These are phyloP conservation scores for Lactarius deliciosus DNA, from an alignment of 768 basidiomycete genomes.

Conservation along the genomic window DNA sequence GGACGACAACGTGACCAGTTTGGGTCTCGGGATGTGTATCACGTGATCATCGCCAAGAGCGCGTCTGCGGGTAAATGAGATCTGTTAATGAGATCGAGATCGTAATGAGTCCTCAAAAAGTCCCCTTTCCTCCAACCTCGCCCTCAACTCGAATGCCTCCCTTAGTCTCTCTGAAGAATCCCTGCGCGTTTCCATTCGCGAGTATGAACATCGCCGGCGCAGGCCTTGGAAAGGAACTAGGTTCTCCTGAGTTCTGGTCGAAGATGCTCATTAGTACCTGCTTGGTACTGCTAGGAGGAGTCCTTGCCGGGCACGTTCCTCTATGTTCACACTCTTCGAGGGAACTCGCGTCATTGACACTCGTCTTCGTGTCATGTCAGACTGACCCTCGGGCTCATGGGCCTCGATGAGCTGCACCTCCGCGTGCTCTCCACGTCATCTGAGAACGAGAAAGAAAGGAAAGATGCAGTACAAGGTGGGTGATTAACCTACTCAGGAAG, in stretches of 20 bases:
- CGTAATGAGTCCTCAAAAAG: not conserved
- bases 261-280: conserved; percentile 64
- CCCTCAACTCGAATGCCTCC: conserved; percentile 1
- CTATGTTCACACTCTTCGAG: too few relatives aligned
- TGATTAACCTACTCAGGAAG: not conserved
- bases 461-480: conserved; percentile 69
- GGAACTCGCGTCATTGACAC: not conserved
- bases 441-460: conserved; percentile 63
- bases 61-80: not conserved
- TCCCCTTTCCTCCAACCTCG: not conserved
- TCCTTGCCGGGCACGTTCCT: conserved; percentile 80
- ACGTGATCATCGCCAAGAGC: not conserved
- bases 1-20: not conserved
- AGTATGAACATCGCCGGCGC: not conserved
- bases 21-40: not conserved
- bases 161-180: conserved; percentile 13
- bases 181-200: not conserved
- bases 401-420: conserved; percentile 87
- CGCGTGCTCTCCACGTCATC: conserved; percentile 83
- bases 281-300: conserved; percentile 83
- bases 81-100: not conserved
- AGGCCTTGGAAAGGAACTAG: conserved; percentile 35
- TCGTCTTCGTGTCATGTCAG: conserved; percentile 41
- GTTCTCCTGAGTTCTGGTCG: conserved; percentile 69
- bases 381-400: conserved; percentile 90